These are phyloP conservation scores for Dianthus caryophyllus DNA, from an alignment of 148 eudicot species.

Conservation along the genomic window DNA sequence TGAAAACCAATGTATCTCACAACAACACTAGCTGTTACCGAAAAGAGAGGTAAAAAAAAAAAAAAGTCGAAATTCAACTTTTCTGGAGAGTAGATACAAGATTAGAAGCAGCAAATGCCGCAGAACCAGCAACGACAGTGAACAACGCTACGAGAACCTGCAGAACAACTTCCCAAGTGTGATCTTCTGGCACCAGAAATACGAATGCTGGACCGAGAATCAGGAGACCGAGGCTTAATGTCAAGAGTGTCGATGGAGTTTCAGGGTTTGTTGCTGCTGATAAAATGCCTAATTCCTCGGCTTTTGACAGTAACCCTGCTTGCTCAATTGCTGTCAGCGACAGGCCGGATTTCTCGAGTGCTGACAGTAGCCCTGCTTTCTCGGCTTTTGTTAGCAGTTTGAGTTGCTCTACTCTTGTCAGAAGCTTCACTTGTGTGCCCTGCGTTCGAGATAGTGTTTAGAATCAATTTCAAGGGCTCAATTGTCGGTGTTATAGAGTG, in stretches of 20 bases:
- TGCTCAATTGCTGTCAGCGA: conserved; percentile 67
- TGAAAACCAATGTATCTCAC: no score
- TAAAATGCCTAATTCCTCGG: conserved; percentile 76
- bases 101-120: conserved; percentile 86
- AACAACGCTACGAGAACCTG: conserved; percentile 65
- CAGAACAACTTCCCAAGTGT: conserved; percentile 60
- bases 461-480: neutral
- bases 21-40: no score
- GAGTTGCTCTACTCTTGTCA: conserved; percentile 86
- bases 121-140: conserved; percentile 71
- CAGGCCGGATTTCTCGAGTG: conserved; percentile 71
- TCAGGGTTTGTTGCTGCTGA: conserved; percentile 85
- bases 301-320: conserved; percentile 81
- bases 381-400: conserved; percentile 90
- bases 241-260: conserved; percentile 60
- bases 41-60: no score
- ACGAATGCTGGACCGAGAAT: conserved; percentile 61
- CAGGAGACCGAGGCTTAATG: conserved; percentile 54
- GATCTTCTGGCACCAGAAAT: conserved; percentile 74
- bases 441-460: conserved; percentile 17
- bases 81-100: conserved; percentile 84
- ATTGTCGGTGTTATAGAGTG: no score
- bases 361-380: conserved; percentile 75
- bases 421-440: conserved; percentile 56
- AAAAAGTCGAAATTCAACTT: conserved; percentile 15